Evolutionary conservation across 139 green algal genomes (phyloP), one percentile per base, ranked within the genome.

Genomic region (Haematococcus sp.): DNA sequence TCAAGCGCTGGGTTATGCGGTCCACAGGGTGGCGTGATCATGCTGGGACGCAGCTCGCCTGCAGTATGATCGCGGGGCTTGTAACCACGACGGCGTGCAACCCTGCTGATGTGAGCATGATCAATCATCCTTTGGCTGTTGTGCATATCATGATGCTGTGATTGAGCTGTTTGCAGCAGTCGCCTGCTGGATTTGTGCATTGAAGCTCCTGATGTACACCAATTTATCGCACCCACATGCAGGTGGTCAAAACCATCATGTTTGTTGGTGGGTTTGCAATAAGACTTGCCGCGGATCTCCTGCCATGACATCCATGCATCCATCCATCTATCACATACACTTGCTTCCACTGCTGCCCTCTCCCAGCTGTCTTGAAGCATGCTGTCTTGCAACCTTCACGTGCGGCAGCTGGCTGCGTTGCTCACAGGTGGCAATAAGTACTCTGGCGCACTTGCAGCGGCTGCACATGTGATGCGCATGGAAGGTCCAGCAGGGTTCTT

Each of bases 71-170:
- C 3, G 77, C 88, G 2, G 91, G 91, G 1, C n/a, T 93, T 1
- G 83, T 91, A 19, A 84, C 80, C 3, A 94, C 91, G 5, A 91
- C 85, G 11, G 85, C 80, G 3, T 92, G 88, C 1, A 88, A 89
- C 40, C 91, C 91, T 0, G 76, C 89, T 2, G 91, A 95, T 60
- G 85, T 94, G n/a, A n/a, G n/a, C n/a, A n/a, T n/a, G n/a, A n/a
- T n/a, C n/a, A n/a, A n/a, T n/a, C n/a, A n/a, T n/a, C n/a, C n/a
- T n/a, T n/a, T n/a, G n/a, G n/a, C n/a, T n/a, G n/a, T n/a, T n/a
- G n/a, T n/a, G n/a, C n/a, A n/a, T n/a, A n/a, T n/a, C n/a, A n/a
- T n/a, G n/a, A n/a, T n/a, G n/a, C n/a, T n/a, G n/a, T n/a, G n/a
- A n/a, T n/a, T n/a, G n/a, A n/a, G n/a, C n/a, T n/a, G n/a, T n/a